Base-by-base conservation (phyloP, 768 basidiomycete species). In the Russula virescens region DNA sequence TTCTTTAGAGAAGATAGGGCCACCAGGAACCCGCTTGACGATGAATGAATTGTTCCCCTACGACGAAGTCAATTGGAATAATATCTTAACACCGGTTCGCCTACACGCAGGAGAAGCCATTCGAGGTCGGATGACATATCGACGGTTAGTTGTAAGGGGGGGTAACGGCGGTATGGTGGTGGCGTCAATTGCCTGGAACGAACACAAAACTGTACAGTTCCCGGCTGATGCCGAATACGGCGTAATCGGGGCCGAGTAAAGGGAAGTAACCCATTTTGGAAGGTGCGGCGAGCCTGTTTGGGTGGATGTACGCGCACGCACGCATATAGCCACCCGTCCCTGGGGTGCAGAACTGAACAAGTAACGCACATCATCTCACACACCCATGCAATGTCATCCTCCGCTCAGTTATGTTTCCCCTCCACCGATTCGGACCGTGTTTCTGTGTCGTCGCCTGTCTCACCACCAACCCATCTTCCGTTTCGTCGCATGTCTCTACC, bases 101-200 rank as follows among this genome's bases (percentile, higher is more conserved):
- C 72, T 72, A 91, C 90, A 73, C 90, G 90, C 74, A 91, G 77
- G 65, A 96, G 87, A 74, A 94, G 87, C 94, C 94, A 96, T 79
- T 94, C 83, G 76, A 96, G 90, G 75, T 95, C 92, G 80, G 78
- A 73, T 71, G 91, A 91, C 66, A 67, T 67, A 42, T 53, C 38
- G 54, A 28, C 40, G 40, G 8, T 51, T 49, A 48, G 40, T 19
- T 42, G 51, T 58, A 42, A 57, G 47, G 55, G 31, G 23, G 16
- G 48, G 49, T 18, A 40, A 55, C 19, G 40, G n/a, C 5, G 21
- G 47, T 42, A n/a, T 16, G 13, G 5, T 40, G 38, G 38, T 25
- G 35, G 13, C 4, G 21, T 21, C 21, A n/a, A 26, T 50, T 54
- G 47, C 49, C 34, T 35, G 34, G 5, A 10, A 5, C 34, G 40